phyloP scores from a whole-genome alignment of 352 stramenopile species.

The Pythium sukuiense region DNA sequence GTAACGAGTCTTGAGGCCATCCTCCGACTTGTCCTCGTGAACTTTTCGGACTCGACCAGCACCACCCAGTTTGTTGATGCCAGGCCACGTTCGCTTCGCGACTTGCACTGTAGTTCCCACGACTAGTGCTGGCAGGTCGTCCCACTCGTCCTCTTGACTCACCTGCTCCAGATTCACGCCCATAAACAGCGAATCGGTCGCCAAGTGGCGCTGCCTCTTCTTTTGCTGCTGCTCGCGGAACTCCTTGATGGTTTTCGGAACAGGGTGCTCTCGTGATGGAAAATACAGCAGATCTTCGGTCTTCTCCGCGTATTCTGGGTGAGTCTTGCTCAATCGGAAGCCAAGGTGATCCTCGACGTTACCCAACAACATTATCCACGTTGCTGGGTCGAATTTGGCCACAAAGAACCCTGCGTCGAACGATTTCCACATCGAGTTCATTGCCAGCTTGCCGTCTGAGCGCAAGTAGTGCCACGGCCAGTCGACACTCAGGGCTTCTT shows the following conservation, averaged over 20 bases:
- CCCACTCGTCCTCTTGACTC: slow-evolving; percentile 38
- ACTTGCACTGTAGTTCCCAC: slow-evolving; percentile 71
- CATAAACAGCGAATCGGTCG: slow-evolving; percentile 53
- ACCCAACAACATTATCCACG: slow-evolving; percentile 15
- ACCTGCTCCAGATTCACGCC: slow-evolving; percentile 40
- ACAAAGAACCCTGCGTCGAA: slow-evolving; percentile 69
- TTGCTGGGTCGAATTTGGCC: slow-evolving; percentile 30
- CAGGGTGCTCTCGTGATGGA: slow-evolving; percentile 32
- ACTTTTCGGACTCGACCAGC: slow-evolving; percentile 66
- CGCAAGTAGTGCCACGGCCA: slow-evolving; percentile 83
- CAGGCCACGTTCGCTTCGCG: slow-evolving; percentile 80
- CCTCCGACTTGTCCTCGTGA: slow-evolving; percentile 39
- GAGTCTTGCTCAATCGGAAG: slow-evolving; percentile 11
- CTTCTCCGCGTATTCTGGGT: slow-evolving; percentile 14
- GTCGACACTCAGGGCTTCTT: slow-evolving; percentile 44
- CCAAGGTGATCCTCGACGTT: slow-evolving; percentile 25
- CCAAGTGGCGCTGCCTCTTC: slow-evolving; percentile 50
- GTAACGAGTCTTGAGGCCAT: slow-evolving; percentile 38
- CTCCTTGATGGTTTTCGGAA: slow-evolving; percentile 46
- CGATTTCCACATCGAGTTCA: slow-evolving; percentile 82
- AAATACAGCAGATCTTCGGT: slow-evolving; percentile 16
- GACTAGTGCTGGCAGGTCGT: slow-evolving; percentile 44
- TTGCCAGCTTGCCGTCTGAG: slow-evolving; percentile 81
- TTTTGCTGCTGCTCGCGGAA: slow-evolving; percentile 53
- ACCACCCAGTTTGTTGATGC: slow-evolving; percentile 86